Evolutionary conservation across 2,329 filamentous ascomycete genomes (phyloP).

Genomic region (Pseudocercospora crystallina): DNA sequence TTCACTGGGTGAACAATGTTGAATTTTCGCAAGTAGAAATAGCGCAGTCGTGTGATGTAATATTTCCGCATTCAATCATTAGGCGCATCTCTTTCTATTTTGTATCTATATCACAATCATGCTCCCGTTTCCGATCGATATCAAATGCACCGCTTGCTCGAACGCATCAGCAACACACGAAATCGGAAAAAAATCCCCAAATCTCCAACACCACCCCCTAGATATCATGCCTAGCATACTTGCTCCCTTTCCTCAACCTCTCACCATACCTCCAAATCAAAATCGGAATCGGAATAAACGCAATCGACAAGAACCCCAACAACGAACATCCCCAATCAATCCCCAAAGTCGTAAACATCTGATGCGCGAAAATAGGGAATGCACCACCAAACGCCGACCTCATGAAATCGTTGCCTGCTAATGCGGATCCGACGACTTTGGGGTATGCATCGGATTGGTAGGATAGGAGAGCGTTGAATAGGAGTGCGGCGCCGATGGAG

Average conservation of each 20-base stretch:
- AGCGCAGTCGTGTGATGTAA: too few species aligned
- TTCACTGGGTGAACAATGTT: too few species aligned
- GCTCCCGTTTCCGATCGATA: too few species aligned
- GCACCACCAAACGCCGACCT: constrained; percentile 40
- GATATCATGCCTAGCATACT: constrained; percentile 15
- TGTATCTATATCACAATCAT: too few species aligned
- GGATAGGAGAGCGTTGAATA: constrained; percentile 47
- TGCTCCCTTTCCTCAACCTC: constrained; percentile 10
- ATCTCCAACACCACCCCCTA: background rate
- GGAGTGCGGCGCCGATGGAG: constrained; percentile 38
- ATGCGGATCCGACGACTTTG: constrained; percentile 40
- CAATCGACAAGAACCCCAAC: constrained; percentile 38
- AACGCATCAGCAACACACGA: background rate
- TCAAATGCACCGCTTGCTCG: background rate
- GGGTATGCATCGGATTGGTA: constrained; percentile 41
- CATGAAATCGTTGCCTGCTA: constrained; percentile 44
- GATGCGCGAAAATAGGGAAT: constrained; percentile 39
- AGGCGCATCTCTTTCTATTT: too few species aligned
- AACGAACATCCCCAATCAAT: constrained; percentile 39
- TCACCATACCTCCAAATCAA: constrained; percentile 32
- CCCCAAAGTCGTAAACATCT: constrained; percentile 36
- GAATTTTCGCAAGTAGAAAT: too few species aligned
- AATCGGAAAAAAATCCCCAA: background rate
- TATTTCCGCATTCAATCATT: too few species aligned
- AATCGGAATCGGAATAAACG: constrained; percentile 43